Base-by-base conservation (phyloP, 2,329 filamentous ascomycete genomes). In the Verticillium longisporum region DNA sequence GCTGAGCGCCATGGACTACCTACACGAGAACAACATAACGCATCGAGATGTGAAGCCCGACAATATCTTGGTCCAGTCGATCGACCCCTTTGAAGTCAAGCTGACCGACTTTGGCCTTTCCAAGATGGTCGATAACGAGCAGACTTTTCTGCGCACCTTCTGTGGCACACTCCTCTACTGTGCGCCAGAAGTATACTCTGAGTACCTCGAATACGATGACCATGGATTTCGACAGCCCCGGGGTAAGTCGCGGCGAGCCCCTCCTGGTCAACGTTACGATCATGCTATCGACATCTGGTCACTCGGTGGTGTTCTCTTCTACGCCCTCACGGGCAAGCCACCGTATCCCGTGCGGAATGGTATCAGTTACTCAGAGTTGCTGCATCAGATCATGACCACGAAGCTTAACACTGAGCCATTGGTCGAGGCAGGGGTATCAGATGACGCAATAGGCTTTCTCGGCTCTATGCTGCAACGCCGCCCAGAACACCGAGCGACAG, bases 31-130 rank as follows among this genome's bases (percentile, higher is more conserved):
- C 68, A 92, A 89, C 70, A 97, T 99, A 68, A 98, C 94, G 0
- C 95, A 99, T 75, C 89, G 95, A n/a, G 95, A 99, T 73, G 92
- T 99, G 70, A 99, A 99, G 72, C 95, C 95, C 0, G 95, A 99
- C 78, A 99, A 99, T 70, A 97, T 99, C 63, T 81, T 99, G 50
- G 90, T 98, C 66, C 81, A 87, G 11, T 88, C 86, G 1, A 72
- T 85, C 10, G 79, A 88, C 6, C 92, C 93, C 0, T 84, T 97
- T 57, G 80, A 85, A 14, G 89, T 98, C 68, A 98, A 99, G 74
- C 80, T 99, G 14, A 97, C 95, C 0, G 95, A 99, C 72, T 99
- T 99, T 77, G 95, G 95, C 3, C 78, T 99, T 4, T 98, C 95
- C 2, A 99, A 99, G 72, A 93, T 96, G 73, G 88, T 97, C 55